Evolutionary conservation across 2,329 filamentous ascomycete genomes (phyloP).

Genomic region (Fusarium odoratissimum): DNA sequence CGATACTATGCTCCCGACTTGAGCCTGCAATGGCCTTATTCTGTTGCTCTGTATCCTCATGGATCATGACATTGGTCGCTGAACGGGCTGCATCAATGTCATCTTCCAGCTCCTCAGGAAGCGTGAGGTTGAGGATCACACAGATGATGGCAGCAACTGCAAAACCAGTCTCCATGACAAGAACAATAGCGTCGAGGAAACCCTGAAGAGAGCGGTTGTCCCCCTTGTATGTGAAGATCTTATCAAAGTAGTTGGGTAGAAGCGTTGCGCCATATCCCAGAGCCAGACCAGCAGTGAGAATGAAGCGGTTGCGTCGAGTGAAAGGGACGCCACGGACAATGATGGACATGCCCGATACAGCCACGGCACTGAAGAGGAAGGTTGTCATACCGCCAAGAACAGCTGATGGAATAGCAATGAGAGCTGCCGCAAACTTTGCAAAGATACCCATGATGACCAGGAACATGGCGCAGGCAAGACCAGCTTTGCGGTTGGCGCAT

Average conservation of each 20-base stretch:
- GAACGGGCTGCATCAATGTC: conserved; percentile 45
- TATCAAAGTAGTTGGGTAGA: conserved; percentile 73
- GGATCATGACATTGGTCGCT: conserved; percentile 27
- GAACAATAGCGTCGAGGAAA: conserved; percentile 78
- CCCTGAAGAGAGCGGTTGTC: conserved; percentile 74
- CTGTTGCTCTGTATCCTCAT: conserved; percentile 15
- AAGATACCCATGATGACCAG: conserved; percentile 85
- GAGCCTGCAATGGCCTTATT: conserved; percentile 18
- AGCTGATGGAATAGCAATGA: conserved; percentile 77
- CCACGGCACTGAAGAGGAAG: conserved; percentile 82
- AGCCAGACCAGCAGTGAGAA: conserved; percentile 79
- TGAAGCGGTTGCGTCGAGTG: conserved; percentile 84
- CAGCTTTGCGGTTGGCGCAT: conserved; percentile 83
- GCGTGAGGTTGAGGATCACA: conserved; percentile 76
- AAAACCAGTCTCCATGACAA: conserved; percentile 81
- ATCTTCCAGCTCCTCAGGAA: conserved; percentile 82
- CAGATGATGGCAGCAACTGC: conserved; percentile 79
- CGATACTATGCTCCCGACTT: conserved; percentile 42
- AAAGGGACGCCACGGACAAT: conserved; percentile 76
- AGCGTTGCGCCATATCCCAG: conserved; percentile 79
- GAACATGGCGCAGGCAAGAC: conserved; percentile 82
- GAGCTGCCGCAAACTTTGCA: conserved; percentile 82
- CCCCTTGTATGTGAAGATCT: conserved; percentile 79
- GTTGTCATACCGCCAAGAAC: conserved; percentile 81
- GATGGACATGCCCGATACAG: conserved; percentile 82